These are phyloP conservation scores for Miscanthus lutarioriparius DNA, from an alignment of 176 grass and related monocot species.

Conservation along the genomic window DNA sequence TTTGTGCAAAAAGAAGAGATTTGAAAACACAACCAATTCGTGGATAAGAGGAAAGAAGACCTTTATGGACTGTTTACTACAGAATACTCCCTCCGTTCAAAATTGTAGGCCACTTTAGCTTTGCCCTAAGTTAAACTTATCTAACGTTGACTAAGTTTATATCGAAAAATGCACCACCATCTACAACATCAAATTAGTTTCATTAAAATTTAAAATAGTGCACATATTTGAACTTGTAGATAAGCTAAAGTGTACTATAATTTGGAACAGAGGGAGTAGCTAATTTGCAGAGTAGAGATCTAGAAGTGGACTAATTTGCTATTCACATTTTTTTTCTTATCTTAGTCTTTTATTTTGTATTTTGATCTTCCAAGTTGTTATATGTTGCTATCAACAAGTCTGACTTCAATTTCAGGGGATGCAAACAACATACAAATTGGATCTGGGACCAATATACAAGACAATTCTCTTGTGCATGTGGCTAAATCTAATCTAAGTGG, in stretches of 20 bases:
- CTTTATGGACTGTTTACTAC: not conserved
- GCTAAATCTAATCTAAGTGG: conserved; percentile 96
- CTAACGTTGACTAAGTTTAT: not conserved
- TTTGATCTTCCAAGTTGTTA: not conserved
- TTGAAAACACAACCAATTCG: not conserved
- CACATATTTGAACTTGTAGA: not conserved
- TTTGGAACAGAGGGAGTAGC: not conserved
- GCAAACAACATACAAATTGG: conserved; percentile 76
- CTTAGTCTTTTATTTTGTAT: not conserved
- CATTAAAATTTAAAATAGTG: not conserved
- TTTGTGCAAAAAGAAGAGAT: not conserved
- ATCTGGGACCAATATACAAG: conserved; percentile 96
- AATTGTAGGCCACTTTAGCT: not conserved
- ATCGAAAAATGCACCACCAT: not conserved
- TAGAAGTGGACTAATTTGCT: conserved; percentile 1
- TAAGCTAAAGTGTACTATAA: not conserved
- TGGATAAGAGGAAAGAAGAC: not conserved
- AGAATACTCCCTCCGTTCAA: not conserved
- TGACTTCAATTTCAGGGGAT: conserved; percentile 62
- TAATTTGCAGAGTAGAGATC: not conserved
- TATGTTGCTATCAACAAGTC: conserved; percentile 4
- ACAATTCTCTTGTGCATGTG: conserved; percentile 93
- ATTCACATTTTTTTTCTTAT: not conserved
- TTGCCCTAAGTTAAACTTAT: not conserved
- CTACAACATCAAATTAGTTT: not conserved